Evolutionary conservation across 2,329 filamentous ascomycete species (phyloP), one percentile per base, ranked within the genome.

Genomic region (Didymella pinodella): DNA sequence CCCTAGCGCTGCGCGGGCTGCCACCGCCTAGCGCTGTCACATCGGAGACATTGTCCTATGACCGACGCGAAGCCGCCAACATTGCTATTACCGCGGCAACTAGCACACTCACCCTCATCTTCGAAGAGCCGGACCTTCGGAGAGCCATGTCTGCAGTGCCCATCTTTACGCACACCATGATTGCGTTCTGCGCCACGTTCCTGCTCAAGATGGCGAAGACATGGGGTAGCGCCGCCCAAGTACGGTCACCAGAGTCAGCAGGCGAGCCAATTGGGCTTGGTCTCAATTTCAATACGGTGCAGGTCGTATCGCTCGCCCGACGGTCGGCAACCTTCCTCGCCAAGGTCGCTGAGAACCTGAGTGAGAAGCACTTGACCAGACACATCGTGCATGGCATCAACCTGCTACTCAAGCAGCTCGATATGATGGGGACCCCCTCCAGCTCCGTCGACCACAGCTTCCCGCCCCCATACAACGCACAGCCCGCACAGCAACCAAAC

Each of bases 111-210:
- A 77, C 79, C 12, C 74, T 82, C 34, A 78, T 83, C 18, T 75
- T 81, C 28, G 78, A 77, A 2, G 80, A 83, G 36, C 73, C 78
- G 0, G 80, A 82, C 31, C 74, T 83, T 1, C 75, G 78, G 3
- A 72, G 72, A 26, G 80, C 78, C 10, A 71, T 79, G 22, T 73
- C 59, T 57, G 79, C 82, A 2, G 80, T 84, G 62, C 83, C 83
- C 0, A 80, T 81, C 1, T 84, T 83, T 52, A 78, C 83, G 25
- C 81, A 83, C 60, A 82, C 81, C 48, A 85, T 84, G 83, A 82
- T 81, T 0, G 81, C 80, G 0, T 84, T 84, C 58, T 81, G 81
- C 10, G 82, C 80, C 57, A 81, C 82, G 60, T 84, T 85, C 54
- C 73, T 84, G 1, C 76, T 83, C 18, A 83, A 83, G 59, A 76